These are phyloP conservation scores for Vairimorpha apis DNA, from an alignment of 371 early-diverging fungal species.

Conservation along the genomic window DNA sequence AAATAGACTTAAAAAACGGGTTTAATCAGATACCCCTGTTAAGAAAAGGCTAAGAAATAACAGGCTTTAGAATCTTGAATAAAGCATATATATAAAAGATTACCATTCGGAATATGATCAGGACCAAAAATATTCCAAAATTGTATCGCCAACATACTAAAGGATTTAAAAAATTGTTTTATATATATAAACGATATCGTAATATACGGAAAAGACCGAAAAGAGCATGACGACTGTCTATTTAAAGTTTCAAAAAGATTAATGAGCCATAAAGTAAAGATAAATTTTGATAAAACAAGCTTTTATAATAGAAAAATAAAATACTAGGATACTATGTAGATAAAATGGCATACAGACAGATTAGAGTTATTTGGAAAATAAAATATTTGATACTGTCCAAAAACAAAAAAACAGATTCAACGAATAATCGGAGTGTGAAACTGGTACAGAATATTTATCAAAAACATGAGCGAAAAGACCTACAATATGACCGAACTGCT, in stretches of 20 bases:
- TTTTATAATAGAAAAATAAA: neutral
- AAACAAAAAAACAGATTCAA: neutral
- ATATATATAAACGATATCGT: slow-evolving; percentile 15
- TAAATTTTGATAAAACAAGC: neutral
- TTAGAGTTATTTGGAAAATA: neutral
- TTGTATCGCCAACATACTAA: neutral
- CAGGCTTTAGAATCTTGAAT: neutral
- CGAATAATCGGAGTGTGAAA: neutral
- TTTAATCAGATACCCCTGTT: neutral
- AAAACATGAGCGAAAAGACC: neutral
- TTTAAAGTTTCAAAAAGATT: neutral
- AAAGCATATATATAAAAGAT: slow-evolving; percentile 8
- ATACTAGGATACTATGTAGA: neutral
- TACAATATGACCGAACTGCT: neutral
- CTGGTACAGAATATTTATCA: neutral
- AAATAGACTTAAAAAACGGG: neutral
- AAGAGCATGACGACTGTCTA: neutral
- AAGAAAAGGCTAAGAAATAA: neutral
- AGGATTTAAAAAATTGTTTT: neutral
- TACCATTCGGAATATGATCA: slow-evolving; percentile 23
- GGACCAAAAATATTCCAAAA: slow-evolving; percentile 31
- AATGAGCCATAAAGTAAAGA: neutral
- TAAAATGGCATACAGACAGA: neutral
- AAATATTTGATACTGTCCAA: neutral
- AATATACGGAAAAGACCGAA: neutral